These are phyloP conservation scores for Coemansia sp. DNA, from an alignment of 192 early-diverging fungal species.

Conservation along the genomic window DNA sequence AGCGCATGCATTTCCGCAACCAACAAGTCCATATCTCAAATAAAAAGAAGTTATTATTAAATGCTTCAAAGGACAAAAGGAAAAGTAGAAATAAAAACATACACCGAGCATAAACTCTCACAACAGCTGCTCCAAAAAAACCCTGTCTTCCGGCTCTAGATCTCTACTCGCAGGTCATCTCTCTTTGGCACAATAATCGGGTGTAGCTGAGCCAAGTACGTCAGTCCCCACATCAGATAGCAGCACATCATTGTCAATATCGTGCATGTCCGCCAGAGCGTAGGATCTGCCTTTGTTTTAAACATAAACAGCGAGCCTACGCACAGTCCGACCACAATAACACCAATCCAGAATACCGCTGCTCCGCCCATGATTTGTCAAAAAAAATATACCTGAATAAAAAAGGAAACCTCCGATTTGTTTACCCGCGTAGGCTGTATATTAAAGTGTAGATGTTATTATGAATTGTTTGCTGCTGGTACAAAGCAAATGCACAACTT, in stretches of 20 bases:
- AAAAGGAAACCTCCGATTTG: too few relatives aligned
- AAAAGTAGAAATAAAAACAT: background rate
- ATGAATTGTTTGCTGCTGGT: too few relatives aligned
- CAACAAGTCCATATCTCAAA: too few relatives aligned
- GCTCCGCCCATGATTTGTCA: conserved; percentile 45
- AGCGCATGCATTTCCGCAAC: too few relatives aligned
- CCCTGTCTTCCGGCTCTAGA: conserved; percentile 4
- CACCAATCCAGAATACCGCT: conserved; percentile 50
- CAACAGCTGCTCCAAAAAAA: background rate
- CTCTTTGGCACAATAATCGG: conserved; percentile 79
- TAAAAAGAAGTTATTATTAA: background rate
- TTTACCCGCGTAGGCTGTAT: too few relatives aligned
- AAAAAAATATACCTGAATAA: too few relatives aligned
- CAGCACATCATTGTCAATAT: conserved; percentile 48
- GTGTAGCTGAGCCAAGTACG: conserved; percentile 85
- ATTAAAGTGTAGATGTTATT: too few relatives aligned
- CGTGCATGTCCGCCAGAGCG: conserved; percentile 55
- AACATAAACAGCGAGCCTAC: conserved; percentile 38
- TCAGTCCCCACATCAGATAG: conserved; percentile 82
- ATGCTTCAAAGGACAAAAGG: background rate
- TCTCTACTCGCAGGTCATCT: conserved; percentile 61
- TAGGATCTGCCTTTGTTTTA: conserved; percentile 49
- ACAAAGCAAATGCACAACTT: too few relatives aligned
- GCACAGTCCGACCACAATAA: conserved; percentile 36
- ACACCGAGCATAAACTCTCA: background rate